A percentile compares a stretch with the other conserved stretches of the same genome.
Evolutionary conservation across 306 rosid species (phyloP).

Genomic region (Dalbergia cochinchinensis): DNA sequence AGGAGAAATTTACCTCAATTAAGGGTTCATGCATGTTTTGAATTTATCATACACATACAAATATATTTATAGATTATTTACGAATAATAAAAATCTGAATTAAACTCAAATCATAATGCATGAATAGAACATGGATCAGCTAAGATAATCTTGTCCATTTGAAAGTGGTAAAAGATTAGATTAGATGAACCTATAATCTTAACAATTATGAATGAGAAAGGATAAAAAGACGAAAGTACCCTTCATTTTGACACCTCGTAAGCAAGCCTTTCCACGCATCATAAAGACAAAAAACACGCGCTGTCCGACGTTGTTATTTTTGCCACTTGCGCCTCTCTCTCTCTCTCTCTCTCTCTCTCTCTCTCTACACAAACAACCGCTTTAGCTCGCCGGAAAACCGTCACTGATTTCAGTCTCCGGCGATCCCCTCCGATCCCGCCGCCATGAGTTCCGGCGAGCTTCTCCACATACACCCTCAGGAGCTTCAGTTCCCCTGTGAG

Average conservation of each 20-base stretch:
- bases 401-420: conserved; percentile 39
- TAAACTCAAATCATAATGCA: no score
- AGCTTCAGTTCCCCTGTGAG: conserved; percentile 86
- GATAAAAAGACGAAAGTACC: conserved; percentile 39
- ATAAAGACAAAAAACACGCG: conserved; percentile 45
- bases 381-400: conserved; percentile 45
- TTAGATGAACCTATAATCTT: neutral
- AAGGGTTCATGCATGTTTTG: no score
- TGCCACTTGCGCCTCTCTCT: conserved; percentile 35
- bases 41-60: no score
- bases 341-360: conserved; percentile 34
- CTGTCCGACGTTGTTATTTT: conserved; percentile 63
- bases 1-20: no score
- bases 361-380: conserved; percentile 27
- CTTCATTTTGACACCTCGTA: conserved; percentile 6
- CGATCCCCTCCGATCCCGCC: conserved; percentile 51
- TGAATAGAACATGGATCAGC: no score
- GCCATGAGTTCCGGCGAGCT: conserved; percentile 88
- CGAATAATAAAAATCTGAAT: no score
- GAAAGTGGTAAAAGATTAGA: no score
- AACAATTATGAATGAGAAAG: neutral
- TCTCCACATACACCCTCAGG: conserved; percentile 79
- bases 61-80: no score
- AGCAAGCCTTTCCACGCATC: conserved; percentile 35
- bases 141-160: no score